phyloP scores from a whole-genome alignment of 352 stramenopile genomes.

The Thraustochytrium sp. region DNA sequence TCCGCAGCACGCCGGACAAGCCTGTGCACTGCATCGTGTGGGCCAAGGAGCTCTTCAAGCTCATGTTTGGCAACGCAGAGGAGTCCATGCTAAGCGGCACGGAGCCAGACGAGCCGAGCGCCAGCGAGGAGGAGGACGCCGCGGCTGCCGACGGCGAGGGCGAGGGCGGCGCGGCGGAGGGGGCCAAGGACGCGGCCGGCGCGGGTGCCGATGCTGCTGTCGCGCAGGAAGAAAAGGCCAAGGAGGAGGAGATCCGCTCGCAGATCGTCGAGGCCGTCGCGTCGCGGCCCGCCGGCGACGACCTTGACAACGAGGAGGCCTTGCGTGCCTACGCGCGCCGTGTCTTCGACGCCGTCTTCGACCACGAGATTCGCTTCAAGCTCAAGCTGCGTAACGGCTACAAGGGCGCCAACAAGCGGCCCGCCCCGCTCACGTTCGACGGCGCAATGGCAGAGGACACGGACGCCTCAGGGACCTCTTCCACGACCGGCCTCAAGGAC shows the following conservation, averaged over 20 bases:
- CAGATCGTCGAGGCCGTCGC: constrained; percentile 45
- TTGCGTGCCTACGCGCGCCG: constrained; percentile 63
- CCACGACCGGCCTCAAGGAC: constrained; percentile 41
- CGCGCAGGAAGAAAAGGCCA: constrained; percentile 60
- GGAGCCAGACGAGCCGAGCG: constrained; percentile 53
- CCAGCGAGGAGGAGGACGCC: constrained; percentile 32
- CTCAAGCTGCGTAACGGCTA: constrained; percentile 84
- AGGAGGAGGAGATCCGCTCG: constrained; percentile 46
- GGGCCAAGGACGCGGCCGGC: constrained; percentile 34
- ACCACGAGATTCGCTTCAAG: constrained; percentile 91
- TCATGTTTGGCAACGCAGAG: constrained; percentile 70
- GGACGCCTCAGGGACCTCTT: neutral
- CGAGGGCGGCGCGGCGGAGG: neutral
- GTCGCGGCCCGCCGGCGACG: constrained; percentile 52
- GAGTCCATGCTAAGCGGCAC: constrained; percentile 92
- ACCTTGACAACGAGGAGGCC: constrained; percentile 53
- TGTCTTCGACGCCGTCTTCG: constrained; percentile 83
- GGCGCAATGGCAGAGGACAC: neutral
- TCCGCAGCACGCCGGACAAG: constrained; percentile 95
- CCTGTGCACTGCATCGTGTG: constrained; percentile 99
- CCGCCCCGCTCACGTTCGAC: constrained; percentile 60
- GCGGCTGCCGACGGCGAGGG: neutral
- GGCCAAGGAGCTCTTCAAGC: constrained; percentile 85
- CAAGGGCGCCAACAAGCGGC: constrained; percentile 85
- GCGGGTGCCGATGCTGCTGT: constrained; percentile 16